A percentile compares a stretch with the other conserved stretches of the same genome.
phyloP scores from a whole-genome alignment of 345 rosid genomes.

The Boechera retrofracta region DNA sequence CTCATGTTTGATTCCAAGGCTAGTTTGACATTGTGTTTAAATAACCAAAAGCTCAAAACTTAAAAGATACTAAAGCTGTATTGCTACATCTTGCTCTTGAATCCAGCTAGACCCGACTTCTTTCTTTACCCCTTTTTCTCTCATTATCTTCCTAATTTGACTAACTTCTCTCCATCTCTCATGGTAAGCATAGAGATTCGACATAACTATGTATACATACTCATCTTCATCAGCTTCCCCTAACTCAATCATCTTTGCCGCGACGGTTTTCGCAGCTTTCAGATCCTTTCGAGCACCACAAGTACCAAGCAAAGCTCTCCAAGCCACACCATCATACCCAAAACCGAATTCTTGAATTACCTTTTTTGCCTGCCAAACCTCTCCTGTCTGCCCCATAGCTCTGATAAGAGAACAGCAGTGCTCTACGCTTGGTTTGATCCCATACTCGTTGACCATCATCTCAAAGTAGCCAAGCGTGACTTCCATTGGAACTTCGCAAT shows the following conservation, averaged over 20 bases:
- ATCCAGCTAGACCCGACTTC: conserved; percentile 77
- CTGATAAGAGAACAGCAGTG: conserved; percentile 77
- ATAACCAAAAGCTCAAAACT: conserved; percentile 1
- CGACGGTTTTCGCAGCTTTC: conserved; percentile 35
- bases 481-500: conserved; percentile 50
- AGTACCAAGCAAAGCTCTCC: conserved; percentile 81
- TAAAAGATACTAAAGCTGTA: not conserved
- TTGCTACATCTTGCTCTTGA: conserved; percentile 45
- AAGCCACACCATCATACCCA: conserved; percentile 50
- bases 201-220: conserved; percentile 65
- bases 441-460: conserved; percentile 65
- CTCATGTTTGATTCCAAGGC: conserved; percentile 17
- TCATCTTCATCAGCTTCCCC: conserved; percentile 64
- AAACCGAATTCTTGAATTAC: conserved; percentile 59
- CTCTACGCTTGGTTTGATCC: conserved; percentile 63
- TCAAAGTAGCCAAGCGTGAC: conserved; percentile 52
- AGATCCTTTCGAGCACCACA: conserved; percentile 58
- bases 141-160: conserved; percentile 67
- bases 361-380: conserved; percentile 49
- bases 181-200: conserved; percentile 61
- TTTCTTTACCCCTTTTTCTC: conserved; percentile 58
- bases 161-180: conserved; percentile 69
- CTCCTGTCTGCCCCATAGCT: conserved; percentile 65
- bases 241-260: conserved; percentile 43
- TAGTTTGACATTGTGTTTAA: conserved; percentile 10